Percentiles rank a stretch among this genome's conserved stretches.
phyloP scores from a whole-genome alignment of 2,329 filamentous ascomycete species.

The Trichoderma simmonsii region DNA sequence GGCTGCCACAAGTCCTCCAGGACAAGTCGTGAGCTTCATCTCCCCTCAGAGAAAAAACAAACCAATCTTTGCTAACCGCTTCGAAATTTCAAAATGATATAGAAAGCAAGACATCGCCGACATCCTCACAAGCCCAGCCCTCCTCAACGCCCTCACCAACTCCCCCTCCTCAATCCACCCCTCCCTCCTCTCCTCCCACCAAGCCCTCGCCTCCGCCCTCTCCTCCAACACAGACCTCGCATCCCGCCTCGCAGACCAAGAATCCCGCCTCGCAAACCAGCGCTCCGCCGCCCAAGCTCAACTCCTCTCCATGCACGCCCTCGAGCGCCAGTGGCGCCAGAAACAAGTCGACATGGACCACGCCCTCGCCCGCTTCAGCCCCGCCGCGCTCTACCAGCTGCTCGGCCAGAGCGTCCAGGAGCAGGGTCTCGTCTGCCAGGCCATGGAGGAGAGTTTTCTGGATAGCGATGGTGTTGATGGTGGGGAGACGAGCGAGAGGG shows the following conservation, averaged over 20 bases:
- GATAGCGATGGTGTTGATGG: slow-evolving; percentile 49
- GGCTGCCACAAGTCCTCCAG: slow-evolving; percentile 73
- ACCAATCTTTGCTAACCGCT: background rate
- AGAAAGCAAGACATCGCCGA: slow-evolving; percentile 77
- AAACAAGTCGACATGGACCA: slow-evolving; percentile 88
- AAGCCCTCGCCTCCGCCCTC: slow-evolving; percentile 62
- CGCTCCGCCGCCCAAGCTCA: slow-evolving; percentile 74
- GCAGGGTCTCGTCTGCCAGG: slow-evolving; percentile 75
- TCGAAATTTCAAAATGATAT: slow-evolving; percentile 18
- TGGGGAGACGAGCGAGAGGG: slow-evolving; percentile 61
- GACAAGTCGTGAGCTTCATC: slow-evolving; percentile 69
- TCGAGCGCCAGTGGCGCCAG: slow-evolving; percentile 88
- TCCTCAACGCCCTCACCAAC: slow-evolving; percentile 73
- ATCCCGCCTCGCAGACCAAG: slow-evolving; percentile 57
- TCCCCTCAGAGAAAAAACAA: background rate
- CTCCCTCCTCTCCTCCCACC: slow-evolving; percentile 63
- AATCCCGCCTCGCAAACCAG: slow-evolving; percentile 54
- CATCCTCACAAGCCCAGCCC: slow-evolving; percentile 59
- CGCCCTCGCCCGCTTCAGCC: slow-evolving; percentile 79
- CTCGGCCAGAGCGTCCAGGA: slow-evolving; percentile 74
- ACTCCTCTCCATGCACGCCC: slow-evolving; percentile 75
- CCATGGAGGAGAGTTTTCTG: slow-evolving; percentile 89
- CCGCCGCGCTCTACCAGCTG: slow-evolving; percentile 80
- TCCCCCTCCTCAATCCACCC: slow-evolving; percentile 66
- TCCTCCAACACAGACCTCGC: slow-evolving; percentile 70